Evolutionary conservation across 176 grass and related monocot genomes (phyloP).

Genomic region (Triticum dicoccoides): DNA sequence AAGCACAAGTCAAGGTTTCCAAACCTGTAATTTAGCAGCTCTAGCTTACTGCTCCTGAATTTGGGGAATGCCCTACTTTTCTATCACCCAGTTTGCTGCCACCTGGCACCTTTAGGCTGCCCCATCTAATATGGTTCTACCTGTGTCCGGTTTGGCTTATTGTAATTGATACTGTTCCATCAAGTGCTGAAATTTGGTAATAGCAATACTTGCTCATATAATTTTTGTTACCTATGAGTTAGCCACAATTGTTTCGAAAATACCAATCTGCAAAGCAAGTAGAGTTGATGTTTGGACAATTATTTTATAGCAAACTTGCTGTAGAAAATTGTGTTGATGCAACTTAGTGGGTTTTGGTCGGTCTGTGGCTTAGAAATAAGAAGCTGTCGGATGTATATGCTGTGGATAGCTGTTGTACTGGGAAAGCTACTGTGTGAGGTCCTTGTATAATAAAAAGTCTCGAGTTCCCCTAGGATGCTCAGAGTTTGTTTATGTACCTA

Average conservation of each 20-base stretch:
- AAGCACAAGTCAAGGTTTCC: no score
- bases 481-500: no score
- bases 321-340: neutral
- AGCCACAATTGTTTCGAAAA: neutral
- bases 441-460: no score
- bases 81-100: neutral
- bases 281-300: neutral
- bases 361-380: no score
- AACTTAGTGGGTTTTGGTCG: neutral
- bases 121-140: neutral
- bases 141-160: neutral
- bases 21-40: no score
- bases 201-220: neutral
- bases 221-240: neutral
- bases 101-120: neutral
- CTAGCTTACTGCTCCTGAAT: no score
- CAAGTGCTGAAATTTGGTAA: neutral
- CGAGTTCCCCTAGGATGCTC: no score
- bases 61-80: neutral
- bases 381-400: no score
- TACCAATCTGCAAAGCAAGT: neutral
- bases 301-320: neutral
- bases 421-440: no score
- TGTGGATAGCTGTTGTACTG: no score
- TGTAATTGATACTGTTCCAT: neutral